A percentile compares a stretch with the other conserved stretches of the same genome.
Evolutionary conservation across 352 stramenopile species (phyloP).

Genomic region (Albugo candida): DNA sequence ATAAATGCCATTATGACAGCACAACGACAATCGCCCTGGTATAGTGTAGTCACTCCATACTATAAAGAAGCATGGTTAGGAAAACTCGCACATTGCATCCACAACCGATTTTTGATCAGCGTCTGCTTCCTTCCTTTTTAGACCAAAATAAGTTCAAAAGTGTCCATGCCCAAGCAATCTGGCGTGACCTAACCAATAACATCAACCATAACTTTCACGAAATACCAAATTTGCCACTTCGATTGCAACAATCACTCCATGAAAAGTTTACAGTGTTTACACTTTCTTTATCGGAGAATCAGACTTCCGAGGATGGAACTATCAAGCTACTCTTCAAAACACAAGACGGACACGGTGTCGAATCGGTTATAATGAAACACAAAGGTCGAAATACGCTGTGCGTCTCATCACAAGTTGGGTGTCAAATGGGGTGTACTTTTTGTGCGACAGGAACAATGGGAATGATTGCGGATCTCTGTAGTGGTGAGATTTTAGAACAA

Average conservation of each 20-base stretch:
- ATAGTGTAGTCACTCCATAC: no score
- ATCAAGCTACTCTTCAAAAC: conserved; percentile 81
- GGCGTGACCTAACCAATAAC: conserved; percentile 44
- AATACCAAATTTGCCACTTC: conserved; percentile 35
- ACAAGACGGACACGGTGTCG: conserved; percentile 84
- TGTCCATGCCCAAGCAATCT: conserved; percentile 54
- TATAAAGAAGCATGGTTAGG: no score
- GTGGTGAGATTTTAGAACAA: conserved; percentile 96
- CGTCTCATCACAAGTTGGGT: conserved; percentile 95
- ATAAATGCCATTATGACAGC: no score
- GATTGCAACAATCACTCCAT: conserved; percentile 27
- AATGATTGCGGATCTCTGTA: conserved; percentile 89
- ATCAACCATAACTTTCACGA: conserved; percentile 31
- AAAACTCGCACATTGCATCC: conserved; percentile 66
- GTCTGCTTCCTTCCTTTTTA: conserved; percentile 37
- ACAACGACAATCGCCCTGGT: no score
- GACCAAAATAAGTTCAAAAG: conserved; percentile 46
- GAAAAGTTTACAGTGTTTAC: conserved; percentile 67
- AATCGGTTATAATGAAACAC: conserved; percentile 96
- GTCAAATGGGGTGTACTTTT: conserved; percentile 97
- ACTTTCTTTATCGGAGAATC: conserved; percentile 47
- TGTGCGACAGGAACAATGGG: conserved; percentile 97
- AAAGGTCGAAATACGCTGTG: conserved; percentile 89
- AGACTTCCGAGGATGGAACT: conserved; percentile 71
- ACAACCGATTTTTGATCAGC: conserved; percentile 54